Evolutionary conservation across 1,284 basidiomycete genomes (phyloP).

Genomic region (Xanthoconium separans): DNA sequence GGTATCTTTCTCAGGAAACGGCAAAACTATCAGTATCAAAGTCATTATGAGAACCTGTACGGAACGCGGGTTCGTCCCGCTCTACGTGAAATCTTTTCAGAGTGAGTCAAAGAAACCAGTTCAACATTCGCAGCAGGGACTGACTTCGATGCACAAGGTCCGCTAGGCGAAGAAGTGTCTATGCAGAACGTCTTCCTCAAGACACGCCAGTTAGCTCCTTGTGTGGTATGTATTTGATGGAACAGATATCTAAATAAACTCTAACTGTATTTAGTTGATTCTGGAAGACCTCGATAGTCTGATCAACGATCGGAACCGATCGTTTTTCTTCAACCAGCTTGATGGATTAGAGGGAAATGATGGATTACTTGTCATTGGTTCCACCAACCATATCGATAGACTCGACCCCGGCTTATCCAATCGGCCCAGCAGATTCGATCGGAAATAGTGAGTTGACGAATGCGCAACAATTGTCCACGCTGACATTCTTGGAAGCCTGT

Average conservation of each 20-base stretch:
- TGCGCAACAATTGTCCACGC: background rate
- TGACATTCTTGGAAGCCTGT: constrained; percentile 41
- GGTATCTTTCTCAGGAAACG: constrained; percentile 53
- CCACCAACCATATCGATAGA: constrained; percentile 81
- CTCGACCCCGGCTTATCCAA: constrained; percentile 74
- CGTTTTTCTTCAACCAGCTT: constrained; percentile 84
- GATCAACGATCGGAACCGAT: constrained; percentile 73
- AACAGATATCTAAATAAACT: background rate
- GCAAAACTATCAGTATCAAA: constrained; percentile 83
- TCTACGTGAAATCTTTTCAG: constrained; percentile 78
- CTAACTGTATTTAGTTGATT: constrained; percentile 35
- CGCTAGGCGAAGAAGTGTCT: constrained; percentile 62
- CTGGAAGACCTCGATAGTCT: constrained; percentile 82
- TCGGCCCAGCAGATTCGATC: constrained; percentile 80
- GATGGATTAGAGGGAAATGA: constrained; percentile 76
- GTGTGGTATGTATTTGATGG: constrained; percentile 49
- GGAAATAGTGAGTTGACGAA: constrained; percentile 66
- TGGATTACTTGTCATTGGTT: constrained; percentile 74
- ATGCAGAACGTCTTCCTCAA: constrained; percentile 66
- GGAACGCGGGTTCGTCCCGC: constrained; percentile 56
- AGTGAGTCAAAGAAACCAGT: constrained; percentile 35
- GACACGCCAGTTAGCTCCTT: constrained; percentile 67
- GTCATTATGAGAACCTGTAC: constrained; percentile 68
- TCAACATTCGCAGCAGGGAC: background rate
- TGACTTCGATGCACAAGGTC: constrained; percentile 39